Base-by-base conservation (phyloP, 306 rosid species). In the Astragalus glycyphyllos region DNA sequence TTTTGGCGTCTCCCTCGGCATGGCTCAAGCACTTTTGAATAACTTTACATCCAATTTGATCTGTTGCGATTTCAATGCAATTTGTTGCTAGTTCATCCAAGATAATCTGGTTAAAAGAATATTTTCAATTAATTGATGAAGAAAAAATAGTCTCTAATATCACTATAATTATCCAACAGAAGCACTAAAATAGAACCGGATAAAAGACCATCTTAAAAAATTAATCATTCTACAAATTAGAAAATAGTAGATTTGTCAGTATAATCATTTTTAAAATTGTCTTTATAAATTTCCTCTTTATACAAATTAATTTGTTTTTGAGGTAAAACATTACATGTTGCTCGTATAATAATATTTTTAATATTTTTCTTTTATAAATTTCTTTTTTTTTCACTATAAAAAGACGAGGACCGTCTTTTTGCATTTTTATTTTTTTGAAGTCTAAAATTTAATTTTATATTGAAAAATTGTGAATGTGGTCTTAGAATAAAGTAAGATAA, bases 21-120 rank as follows among this genome's bases (percentile, higher is more conserved):
- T 11, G 1, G 1, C 0, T 3, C 8, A 86, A 8, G 32, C 81
- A 75, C 4, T 5, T 41, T 69, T 86, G 84, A 32, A 86, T 1
- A 32, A 15, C 4, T 6, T 72, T 40, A 45, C 86, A 77, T 29
- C 90, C 92, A 2, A 1, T 1, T 45, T 7, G 62, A 51, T 86
- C 26, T 5, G 20, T 72, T 15, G 87, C 78, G 29, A 86, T 55
- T 0, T 42, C 71, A 29, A 58, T 3, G 34, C 78, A 84, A 11
- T 65, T 32, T 11, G 9, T 50, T 11, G 75, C 79, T 1, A 77
- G 6, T 47, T 29, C 74, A 16, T 72, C 46, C 60, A 81, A 42
- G 71, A 86, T 50, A 38, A 5, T 3, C 89, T 84, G 69, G 60
- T 5, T 1, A 35, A 5, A 71, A 66, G 0, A 31, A 81, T 16